These are phyloP conservation scores for Chrysanthemum makinoi DNA, from an alignment of 129 eudicot genomes.

Conservation along the genomic window DNA sequence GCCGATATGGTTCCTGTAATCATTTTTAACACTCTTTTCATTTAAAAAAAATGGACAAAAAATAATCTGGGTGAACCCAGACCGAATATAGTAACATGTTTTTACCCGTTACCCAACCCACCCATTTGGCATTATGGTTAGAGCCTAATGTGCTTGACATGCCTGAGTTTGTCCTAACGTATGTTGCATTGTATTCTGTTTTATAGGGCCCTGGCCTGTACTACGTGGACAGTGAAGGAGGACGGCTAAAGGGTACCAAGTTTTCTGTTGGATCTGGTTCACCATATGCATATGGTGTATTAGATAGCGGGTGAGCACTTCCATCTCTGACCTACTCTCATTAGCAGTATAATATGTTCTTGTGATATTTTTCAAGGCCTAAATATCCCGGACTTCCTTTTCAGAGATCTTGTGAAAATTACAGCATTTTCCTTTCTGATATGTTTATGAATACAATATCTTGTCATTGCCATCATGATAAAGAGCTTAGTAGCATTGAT, in stretches of 20 bases:
- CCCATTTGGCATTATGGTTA: background rate
- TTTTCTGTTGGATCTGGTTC: conserved; percentile 98
- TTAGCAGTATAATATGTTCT: background rate
- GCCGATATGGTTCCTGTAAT: background rate
- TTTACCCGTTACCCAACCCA: background rate
- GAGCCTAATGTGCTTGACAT: background rate
- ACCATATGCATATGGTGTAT: conserved; percentile 93
- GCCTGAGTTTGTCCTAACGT: background rate
- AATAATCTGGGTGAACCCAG: background rate
- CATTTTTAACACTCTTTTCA: background rate
- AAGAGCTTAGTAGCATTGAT: background rate
- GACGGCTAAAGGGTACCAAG: conserved; percentile 78
- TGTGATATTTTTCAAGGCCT: background rate
- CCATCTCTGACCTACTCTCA: background rate
- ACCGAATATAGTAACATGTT: background rate
- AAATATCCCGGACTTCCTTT: background rate
- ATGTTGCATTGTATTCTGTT: background rate
- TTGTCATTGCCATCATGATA: background rate
- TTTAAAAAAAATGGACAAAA: background rate
- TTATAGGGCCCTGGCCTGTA: conserved; percentile 90
- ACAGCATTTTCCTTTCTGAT: background rate
- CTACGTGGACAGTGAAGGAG: conserved; percentile 95
- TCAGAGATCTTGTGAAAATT: background rate
- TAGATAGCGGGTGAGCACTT: conserved; percentile 72
- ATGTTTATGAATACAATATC: background rate